Percentiles rank a stretch among this genome's conserved stretches.
Conservation (phyloP, 768 basidiomycete species). For the Serendipita sp. region DNA sequence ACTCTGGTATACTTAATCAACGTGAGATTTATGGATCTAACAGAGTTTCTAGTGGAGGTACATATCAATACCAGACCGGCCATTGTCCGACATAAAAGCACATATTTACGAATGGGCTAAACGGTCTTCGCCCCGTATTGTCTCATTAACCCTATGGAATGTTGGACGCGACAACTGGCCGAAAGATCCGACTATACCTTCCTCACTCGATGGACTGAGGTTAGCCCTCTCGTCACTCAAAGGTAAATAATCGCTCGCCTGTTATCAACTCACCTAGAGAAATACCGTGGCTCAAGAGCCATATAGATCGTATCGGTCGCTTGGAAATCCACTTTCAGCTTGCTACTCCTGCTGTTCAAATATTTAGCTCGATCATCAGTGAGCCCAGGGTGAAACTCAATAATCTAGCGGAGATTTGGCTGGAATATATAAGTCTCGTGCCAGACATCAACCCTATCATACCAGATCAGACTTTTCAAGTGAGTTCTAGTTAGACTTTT, state of each 20-base stretch:
- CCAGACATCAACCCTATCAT: background rate
- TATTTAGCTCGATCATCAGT: background rate
- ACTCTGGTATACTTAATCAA: background rate
- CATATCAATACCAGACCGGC: background rate
- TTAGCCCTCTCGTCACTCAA: background rate
- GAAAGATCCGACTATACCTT: background rate
- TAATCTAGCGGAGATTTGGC: background rate
- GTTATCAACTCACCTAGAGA: too few species aligned
- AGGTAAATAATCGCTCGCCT: too few species aligned
- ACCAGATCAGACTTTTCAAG: background rate
- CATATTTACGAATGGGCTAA: conserved; percentile 1
- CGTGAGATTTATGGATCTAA: background rate
- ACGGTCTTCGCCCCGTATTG: background rate
- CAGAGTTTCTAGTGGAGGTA: background rate
- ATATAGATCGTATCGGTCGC: background rate
- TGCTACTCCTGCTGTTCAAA: background rate
- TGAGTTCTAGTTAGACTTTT: too few species aligned
- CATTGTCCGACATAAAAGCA: background rate
- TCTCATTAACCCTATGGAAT: background rate
- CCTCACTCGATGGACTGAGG: background rate
- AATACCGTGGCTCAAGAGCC: background rate
- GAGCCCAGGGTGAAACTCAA: background rate
- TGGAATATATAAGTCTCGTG: background rate
- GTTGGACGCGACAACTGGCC: background rate
- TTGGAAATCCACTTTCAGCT: background rate